A percentile compares a stretch with the other conserved stretches of the same genome.
Conservation (phyloP, 2,329 filamentous ascomycete genomes). For the Colletotrichum gloeosporioides region DNA sequence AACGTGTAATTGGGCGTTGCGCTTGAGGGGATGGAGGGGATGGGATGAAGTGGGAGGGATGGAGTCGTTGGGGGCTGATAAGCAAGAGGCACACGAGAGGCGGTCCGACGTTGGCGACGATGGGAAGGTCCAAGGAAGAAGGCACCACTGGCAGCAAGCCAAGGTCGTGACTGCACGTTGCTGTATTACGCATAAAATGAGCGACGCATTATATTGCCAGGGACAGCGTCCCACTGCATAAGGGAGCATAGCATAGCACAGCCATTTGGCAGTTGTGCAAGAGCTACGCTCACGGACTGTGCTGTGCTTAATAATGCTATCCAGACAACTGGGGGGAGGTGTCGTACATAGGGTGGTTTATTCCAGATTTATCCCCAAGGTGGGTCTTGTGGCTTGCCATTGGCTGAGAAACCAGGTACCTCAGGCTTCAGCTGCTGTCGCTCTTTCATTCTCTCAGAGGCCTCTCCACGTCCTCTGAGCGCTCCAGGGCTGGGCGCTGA, state of each 20-base stretch:
- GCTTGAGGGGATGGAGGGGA: not conserved
- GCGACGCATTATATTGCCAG: not conserved
- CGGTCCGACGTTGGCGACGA: not conserved
- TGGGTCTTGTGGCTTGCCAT: not conserved
- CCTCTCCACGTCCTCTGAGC: not conserved
- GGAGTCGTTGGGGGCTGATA: conserved; percentile 2
- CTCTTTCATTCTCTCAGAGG: not conserved
- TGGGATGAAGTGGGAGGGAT: conserved; percentile 15
- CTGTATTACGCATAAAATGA: conserved; percentile 11
- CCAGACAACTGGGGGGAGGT: not conserved
- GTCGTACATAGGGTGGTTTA: conserved; percentile 5
- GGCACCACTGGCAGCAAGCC: not conserved
- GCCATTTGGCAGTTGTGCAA: not conserved
- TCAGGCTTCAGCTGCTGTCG: not conserved
- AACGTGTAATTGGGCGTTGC: not conserved
- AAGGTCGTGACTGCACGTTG: not conserved
- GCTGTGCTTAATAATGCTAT: not conserved
- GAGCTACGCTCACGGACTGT: not conserved
- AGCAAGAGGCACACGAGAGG: not conserved
- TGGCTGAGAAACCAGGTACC: not conserved
- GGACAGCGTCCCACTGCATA: not conserved
- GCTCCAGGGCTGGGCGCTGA: not conserved
- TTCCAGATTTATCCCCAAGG: not conserved
- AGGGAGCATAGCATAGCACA: not conserved
- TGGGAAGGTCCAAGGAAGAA: not conserved